phyloP scores from a whole-genome alignment of 2,329 filamentous ascomycete genomes.

The Zopfia rhizophila region DNA sequence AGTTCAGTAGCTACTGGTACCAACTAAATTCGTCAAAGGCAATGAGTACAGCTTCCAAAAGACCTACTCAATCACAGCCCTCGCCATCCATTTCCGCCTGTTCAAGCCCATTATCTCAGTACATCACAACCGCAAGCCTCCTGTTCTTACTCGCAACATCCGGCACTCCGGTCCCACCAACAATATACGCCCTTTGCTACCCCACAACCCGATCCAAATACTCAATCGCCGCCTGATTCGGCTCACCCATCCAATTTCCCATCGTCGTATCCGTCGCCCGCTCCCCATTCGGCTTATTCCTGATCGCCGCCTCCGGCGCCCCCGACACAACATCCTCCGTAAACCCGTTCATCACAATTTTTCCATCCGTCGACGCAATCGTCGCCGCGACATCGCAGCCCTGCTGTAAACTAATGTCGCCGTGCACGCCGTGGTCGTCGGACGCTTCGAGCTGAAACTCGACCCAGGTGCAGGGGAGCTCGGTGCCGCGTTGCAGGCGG shows the following conservation, averaged over 20 bases:
- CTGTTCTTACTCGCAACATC: conserved; percentile 15
- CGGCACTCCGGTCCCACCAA: conserved; percentile 10
- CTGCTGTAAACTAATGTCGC: conserved; percentile 52
- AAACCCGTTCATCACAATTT: conserved; percentile 25
- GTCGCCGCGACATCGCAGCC: conserved; percentile 54
- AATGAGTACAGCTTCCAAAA: no score
- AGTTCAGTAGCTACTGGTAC: no score
- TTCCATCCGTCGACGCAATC: conserved; percentile 52
- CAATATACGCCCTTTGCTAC: conserved; percentile 12
- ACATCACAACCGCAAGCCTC: conserved; percentile 16
- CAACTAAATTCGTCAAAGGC: no score
- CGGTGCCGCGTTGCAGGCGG: conserved; percentile 52
- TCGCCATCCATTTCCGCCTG: no score
- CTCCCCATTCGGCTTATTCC: conserved; percentile 47
- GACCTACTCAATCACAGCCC: no score
- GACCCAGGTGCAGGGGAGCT: conserved; percentile 52
- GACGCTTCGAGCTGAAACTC: conserved; percentile 53
- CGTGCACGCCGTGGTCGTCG: conserved; percentile 51
- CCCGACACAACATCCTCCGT: conserved; percentile 43
- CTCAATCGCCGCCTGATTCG: conserved; percentile 48
- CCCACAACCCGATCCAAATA: conserved; percentile 18
- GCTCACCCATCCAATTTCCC: conserved; percentile 51
- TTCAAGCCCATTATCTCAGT: no score
- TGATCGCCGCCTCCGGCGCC: conserved; percentile 45
- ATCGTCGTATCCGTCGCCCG: conserved; percentile 48